Evolutionary conservation across 139 green algal genomes (phyloP).

Genomic region (Coelastrella sp.): DNA sequence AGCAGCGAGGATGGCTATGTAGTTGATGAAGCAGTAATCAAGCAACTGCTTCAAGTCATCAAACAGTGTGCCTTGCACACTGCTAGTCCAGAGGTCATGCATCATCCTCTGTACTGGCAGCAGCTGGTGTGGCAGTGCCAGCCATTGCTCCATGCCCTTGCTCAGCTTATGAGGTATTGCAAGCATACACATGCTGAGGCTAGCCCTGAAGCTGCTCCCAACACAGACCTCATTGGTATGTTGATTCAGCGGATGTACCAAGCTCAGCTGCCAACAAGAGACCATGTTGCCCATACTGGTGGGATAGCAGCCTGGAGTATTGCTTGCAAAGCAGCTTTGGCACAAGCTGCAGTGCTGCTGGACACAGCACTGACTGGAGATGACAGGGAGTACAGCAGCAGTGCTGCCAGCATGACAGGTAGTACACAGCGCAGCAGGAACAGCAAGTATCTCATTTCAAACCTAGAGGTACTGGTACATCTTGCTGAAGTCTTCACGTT

Average conservation of each 20-base stretch:
- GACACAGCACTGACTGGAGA: not conserved
- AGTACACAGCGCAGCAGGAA: too few relatives aligned
- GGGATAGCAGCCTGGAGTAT: not conserved
- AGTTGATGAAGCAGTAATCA: not conserved
- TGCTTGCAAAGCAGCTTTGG: not conserved
- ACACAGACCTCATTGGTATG: not conserved
- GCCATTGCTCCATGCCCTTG: not conserved
- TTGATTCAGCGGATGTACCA: not conserved
- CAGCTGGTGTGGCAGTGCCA: not conserved
- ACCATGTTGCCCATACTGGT: not conserved
- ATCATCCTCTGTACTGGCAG: not conserved
- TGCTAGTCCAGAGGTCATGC: not conserved
- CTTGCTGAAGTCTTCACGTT: not conserved
- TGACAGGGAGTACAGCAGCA: too few relatives aligned
- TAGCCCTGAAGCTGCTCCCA: too few relatives aligned
- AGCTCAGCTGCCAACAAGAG: not conserved
- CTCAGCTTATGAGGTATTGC: not conserved
- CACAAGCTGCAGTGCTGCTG: constrained; percentile 1
- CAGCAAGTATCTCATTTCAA: too few relatives aligned
- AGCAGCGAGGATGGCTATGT: not conserved
- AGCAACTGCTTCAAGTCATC: too few relatives aligned
- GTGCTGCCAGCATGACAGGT: too few relatives aligned
- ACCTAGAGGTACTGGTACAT: not conserved
- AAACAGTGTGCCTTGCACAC: too few relatives aligned
- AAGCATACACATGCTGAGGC: too few relatives aligned